Evolutionary conservation across 768 basidiomycete species (phyloP), one percentile per base, ranked within the genome.

Genomic region (Rickenella mellea): DNA sequence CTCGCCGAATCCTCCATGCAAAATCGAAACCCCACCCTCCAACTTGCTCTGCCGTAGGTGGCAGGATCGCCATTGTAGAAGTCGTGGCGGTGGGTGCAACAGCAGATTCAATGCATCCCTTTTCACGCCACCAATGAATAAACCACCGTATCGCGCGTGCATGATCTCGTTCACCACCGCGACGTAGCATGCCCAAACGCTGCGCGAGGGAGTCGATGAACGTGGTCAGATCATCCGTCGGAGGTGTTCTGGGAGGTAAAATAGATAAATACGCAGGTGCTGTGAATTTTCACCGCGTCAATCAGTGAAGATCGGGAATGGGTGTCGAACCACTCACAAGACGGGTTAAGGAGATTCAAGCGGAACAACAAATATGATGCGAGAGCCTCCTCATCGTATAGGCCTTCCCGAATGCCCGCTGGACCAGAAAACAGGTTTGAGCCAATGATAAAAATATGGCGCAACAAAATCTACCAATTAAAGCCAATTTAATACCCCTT

Each of bases 341-440:
- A 62, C 20, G 83, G 81, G 60, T 88, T 74, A 43, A 89, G 68
- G 30, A 83, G 62, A 60, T 90, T 93, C 47, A 97, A 66, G 48
- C 85, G 71, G 59, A 87, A 92, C 21, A 94, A 61, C 22, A 97
- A 68, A 67, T 96, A 98, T 39, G 84, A 74, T 24, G 86, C 88
- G 33, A 94, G 70, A 2, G 81, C 69, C 58, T 94, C 87, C 47
- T 77, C 69, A 58, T 91, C 86, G 57, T 93, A 92, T 44, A 96
- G 59, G 19, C 85, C 80, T 68, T 92, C 89, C 61, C 96, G 96
- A 66, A 97, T 92, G 17, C 91, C 90, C 60, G 89, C 89, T 91
- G 56, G 49, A 47, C 52, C 44, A 45, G 40, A 9, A 39, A 14
- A 9, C 35, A 39, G 24, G 40, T 38, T 47, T 42, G 66, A 35